Evolutionary conservation across 306 rosid species (phyloP).

Genomic region (Lathyrus oleraceus): DNA sequence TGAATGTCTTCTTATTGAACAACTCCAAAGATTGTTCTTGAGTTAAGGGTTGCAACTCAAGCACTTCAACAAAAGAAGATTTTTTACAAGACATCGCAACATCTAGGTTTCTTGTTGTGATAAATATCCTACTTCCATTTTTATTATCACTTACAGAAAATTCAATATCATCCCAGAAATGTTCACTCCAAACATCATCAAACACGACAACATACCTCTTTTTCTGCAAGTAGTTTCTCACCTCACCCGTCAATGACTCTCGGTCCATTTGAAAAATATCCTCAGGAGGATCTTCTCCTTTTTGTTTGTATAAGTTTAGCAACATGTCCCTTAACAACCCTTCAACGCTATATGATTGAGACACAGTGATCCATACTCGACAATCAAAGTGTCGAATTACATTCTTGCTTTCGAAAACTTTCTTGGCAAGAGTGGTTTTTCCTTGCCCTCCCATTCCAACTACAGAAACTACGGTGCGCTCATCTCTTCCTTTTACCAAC

Average conservation of each 20-base stretch:
- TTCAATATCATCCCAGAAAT: neutral
- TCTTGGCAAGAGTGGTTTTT: neutral
- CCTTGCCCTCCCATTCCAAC: constrained; percentile 4
- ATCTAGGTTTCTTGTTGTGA: neutral
- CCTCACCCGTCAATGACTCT: neutral
- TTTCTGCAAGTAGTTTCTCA: neutral
- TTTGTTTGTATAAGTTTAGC: neutral
- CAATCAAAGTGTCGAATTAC: neutral
- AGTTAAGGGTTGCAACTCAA: neutral
- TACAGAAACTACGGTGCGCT: neutral
- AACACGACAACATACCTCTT: neutral
- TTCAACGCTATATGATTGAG: neutral
- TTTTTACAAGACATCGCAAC: neutral
- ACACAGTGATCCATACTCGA: neutral
- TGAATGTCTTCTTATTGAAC: neutral
- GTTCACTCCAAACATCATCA: neutral
- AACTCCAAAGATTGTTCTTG: neutral
- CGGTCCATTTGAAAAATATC: neutral
- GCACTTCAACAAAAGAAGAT: neutral
- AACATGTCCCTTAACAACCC: neutral
- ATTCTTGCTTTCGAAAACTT: neutral
- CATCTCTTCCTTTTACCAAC: neutral
- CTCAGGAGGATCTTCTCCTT: neutral
- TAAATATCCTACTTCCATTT: neutral
- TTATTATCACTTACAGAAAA: neutral